Evolutionary conservation across 495 filamentous ascomycete genomes (phyloP).

Genomic region (Neurospora cerealis): DNA sequence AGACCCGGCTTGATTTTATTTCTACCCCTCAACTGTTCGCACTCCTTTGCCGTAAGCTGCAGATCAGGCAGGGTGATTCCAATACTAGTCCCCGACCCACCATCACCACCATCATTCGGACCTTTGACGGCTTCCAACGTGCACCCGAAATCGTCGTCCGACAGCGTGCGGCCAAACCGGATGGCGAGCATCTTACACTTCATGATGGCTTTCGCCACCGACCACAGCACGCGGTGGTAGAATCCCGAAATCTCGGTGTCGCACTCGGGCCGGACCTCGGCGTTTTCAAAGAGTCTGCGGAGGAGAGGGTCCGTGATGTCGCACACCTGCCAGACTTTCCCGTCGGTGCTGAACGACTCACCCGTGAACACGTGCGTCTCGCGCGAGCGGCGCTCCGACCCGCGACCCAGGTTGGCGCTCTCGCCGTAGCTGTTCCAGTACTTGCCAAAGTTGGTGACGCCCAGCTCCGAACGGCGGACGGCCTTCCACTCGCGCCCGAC

Average conservation of each 20-base stretch:
- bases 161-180: constrained; percentile 30
- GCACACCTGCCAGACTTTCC: constrained; percentile 86
- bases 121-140: constrained; percentile 30
- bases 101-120: constrained; percentile 22
- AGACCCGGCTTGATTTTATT: constrained; percentile 18
- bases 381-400: constrained; percentile 20
- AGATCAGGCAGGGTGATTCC: constrained; percentile 43
- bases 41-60: constrained; percentile 37
- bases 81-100: constrained; percentile 30
- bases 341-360: constrained; percentile 52
- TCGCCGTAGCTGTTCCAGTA: constrained; percentile 25
- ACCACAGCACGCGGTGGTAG: constrained; percentile 67
- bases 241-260: constrained; percentile 63
- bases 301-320: constrained; percentile 78
- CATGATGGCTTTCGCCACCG: constrained; percentile 78
- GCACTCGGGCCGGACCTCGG: constrained; percentile 36
- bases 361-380: constrained; percentile 77
- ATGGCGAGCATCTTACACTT: constrained; percentile 61
- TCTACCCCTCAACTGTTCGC: constrained; percentile 17
- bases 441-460: constrained; percentile 23
- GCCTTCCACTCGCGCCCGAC: constrained; percentile 39
- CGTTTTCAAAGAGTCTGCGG: constrained; percentile 38
- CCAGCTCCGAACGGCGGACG: constrained; percentile 18
- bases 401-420: constrained; percentile 2
- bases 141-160: constrained; percentile 41